These are phyloP conservation scores for Neurospora tetrasperma DNA, from an alignment of 495 filamentous ascomycete species.

Conservation along the genomic window DNA sequence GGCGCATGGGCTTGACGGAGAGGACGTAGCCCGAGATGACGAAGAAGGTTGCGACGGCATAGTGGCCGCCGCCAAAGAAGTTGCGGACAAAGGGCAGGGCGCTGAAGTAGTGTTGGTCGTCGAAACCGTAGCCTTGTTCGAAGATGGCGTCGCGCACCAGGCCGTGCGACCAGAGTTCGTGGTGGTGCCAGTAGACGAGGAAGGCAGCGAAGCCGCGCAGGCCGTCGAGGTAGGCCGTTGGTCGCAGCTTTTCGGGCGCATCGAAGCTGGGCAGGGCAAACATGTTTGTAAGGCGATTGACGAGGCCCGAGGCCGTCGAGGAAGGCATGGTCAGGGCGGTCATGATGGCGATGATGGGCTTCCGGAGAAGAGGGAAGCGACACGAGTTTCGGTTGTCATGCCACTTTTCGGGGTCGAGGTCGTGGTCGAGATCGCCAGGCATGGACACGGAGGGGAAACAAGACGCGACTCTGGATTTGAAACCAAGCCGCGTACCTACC, in stretches of 20 bases:
- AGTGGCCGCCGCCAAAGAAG: conserved; percentile 37
- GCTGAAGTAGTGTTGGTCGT: conserved; percentile 30
- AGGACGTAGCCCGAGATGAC: conserved; percentile 43
- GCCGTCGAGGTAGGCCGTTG: conserved; percentile 38
- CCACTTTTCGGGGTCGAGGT: not conserved
- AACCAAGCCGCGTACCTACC: not conserved
- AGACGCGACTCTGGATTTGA: not conserved
- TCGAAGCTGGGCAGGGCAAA: not conserved
- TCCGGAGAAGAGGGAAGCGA: not conserved
- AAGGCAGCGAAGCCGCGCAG: conserved; percentile 38
- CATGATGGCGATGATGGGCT: not conserved
- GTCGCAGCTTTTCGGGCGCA: conserved; percentile 17
- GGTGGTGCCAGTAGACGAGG: conserved; percentile 39
- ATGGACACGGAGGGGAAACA: not conserved
- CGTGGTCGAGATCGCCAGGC: not conserved
- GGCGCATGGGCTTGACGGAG: conserved; percentile 37
- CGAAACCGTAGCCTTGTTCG: conserved; percentile 25
- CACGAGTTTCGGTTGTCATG: not conserved
- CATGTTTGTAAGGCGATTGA: not conserved
- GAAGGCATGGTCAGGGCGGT: not conserved
- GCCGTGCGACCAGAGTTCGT: conserved; percentile 29
- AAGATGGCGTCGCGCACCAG: conserved; percentile 17
- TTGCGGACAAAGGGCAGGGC: conserved; percentile 28
- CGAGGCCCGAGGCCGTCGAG: not conserved
- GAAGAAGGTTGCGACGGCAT: conserved; percentile 43